Conservation (phyloP, 176 grass and related monocot species). For the Areca catechu region DNA sequence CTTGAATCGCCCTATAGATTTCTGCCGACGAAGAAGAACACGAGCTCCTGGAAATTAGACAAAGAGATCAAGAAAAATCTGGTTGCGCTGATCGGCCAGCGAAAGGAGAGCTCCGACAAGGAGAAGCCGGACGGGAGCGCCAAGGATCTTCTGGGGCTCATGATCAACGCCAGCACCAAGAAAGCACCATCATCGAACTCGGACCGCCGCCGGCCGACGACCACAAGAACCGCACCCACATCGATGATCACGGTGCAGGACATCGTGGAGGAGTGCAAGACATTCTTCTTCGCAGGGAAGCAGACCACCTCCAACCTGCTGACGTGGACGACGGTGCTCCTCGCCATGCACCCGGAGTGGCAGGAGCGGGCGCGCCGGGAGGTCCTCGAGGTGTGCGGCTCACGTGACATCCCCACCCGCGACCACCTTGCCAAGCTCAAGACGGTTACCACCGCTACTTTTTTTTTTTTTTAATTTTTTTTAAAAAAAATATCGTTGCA, state of each 20-base stretch:
- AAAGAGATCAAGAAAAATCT: slow-evolving; percentile 90
- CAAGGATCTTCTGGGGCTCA: slow-evolving; percentile 72
- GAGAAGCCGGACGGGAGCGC: slow-evolving; percentile 36
- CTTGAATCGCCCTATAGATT: slow-evolving; percentile 28
- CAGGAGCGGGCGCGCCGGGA: slow-evolving; percentile 76
- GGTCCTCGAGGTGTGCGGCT: slow-evolving; percentile 76
- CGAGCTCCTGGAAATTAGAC: slow-evolving; percentile 87
- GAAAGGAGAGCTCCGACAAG: slow-evolving; percentile 31
- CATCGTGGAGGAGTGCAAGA: slow-evolving; percentile 98
- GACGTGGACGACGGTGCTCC: slow-evolving; percentile 84
- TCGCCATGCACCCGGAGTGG: slow-evolving; percentile 96
- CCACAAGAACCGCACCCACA: too few species aligned
- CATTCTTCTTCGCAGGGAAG: slow-evolving; percentile 94
- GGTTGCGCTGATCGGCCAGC: slow-evolving; percentile 49
- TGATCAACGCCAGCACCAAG: slow-evolving; percentile 50
- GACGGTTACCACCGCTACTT: slow-evolving; percentile 34
- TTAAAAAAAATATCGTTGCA: too few species aligned
- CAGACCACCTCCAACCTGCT: slow-evolving; percentile 95
- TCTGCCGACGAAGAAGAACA: slow-evolving; percentile 95
- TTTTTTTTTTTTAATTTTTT: too few species aligned
- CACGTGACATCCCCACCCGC: slow-evolving; percentile 44
- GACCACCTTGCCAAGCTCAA: slow-evolving; percentile 87
- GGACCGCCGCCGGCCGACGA: too few species aligned
- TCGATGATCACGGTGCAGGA: slow-evolving; percentile 64
- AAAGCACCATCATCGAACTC: too few species aligned